Evolutionary conservation across 2,329 filamentous ascomycete genomes (phyloP).

Genomic region (Aureobasidium zeae): DNA sequence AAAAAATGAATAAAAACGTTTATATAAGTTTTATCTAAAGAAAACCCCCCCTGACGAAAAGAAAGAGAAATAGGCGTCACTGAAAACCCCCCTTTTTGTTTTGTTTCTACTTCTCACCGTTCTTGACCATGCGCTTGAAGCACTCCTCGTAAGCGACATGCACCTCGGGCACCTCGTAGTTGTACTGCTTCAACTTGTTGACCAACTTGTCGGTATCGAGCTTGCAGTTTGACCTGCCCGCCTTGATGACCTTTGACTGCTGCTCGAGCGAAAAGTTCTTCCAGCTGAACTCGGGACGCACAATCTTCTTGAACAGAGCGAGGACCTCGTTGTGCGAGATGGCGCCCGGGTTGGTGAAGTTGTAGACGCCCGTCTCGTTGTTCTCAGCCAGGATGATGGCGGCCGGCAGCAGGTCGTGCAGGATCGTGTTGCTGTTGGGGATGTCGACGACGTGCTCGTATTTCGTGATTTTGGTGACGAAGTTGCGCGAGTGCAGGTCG

Average conservation of each 20-base stretch:
- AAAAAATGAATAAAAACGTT: too few relatives aligned
- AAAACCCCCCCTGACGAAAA: too few relatives aligned
- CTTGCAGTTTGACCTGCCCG: slow-evolving; percentile 55
- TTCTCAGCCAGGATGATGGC: slow-evolving; percentile 53
- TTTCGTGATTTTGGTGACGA: slow-evolving; percentile 59
- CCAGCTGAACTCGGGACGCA: slow-evolving; percentile 53
- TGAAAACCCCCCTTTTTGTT: not conserved
- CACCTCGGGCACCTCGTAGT: slow-evolving; percentile 50
- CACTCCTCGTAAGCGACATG: slow-evolving; percentile 53
- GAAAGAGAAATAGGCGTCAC: not conserved
- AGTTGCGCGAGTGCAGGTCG: slow-evolving; percentile 57
- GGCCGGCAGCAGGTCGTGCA: slow-evolving; percentile 54
- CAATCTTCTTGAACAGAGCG: slow-evolving; percentile 52
- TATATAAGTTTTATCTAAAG: too few relatives aligned
- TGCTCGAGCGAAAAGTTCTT: slow-evolving; percentile 58
- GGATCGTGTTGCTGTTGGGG: slow-evolving; percentile 59
- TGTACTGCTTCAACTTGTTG: slow-evolving; percentile 51
- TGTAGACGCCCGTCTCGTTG: slow-evolving; percentile 55
- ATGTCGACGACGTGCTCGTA: slow-evolving; percentile 59
- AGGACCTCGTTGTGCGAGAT: slow-evolving; percentile 65
- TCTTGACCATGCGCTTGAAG: slow-evolving; percentile 51
- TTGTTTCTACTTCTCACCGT: not conserved
- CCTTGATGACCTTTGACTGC: slow-evolving; percentile 59
- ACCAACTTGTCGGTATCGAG: slow-evolving; percentile 54
- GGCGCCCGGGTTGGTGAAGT: slow-evolving; percentile 61